Evolutionary conservation across 495 filamentous ascomycete genomes (phyloP), one percentile per base, ranked within the genome.

Genomic region (Apiosordaria backusii): DNA sequence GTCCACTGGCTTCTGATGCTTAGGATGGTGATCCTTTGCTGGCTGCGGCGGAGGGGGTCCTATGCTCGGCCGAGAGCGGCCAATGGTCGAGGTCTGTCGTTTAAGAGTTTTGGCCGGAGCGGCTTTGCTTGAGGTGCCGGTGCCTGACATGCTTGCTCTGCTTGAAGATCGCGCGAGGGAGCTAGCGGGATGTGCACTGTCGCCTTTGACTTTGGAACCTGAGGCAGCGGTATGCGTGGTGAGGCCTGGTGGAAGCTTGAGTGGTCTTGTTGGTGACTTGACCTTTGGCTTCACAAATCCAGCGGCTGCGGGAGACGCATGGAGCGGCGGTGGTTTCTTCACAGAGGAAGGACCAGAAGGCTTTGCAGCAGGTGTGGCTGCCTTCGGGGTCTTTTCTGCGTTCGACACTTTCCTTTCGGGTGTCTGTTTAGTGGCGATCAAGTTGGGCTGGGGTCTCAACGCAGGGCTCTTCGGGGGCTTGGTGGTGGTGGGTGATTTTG

Each of bases 231-330:
- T 91, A 50, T 86, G 84, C 22, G 89, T 83, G 2, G 86, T 87
- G 58, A 88, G 75, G 25, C 89, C 84, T 57, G 82, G 72, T 27
- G 89, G 85, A 29, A 89, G 78, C 63, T 85, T 86, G 68, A 85
- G 77, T 18, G 89, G 84, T 59, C 82, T 83, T 6, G 88, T 89
- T 1, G 89, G 88, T 19, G 90, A 91, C 67, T 84, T 89, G 18
- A 85, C 74, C 69, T 82, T 84, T 22, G 87, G 81, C 71, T 89
- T 91, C 35, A 77, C 75, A 68, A 82, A 81, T n/a, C 77, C 79
- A 62, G 74, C 76, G 55, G 71, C 68, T 15, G 35, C 35, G 35
- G 79, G 70, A 4, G 75, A 75, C 9, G 73, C 68, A 21, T 78
- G 68, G 24, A 79, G 67, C 9, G 77, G 65, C 1, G 73, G 67